These are phyloP conservation scores for Pythium coloratum DNA, from an alignment of 352 stramenopile genomes.

Conservation along the genomic window DNA sequence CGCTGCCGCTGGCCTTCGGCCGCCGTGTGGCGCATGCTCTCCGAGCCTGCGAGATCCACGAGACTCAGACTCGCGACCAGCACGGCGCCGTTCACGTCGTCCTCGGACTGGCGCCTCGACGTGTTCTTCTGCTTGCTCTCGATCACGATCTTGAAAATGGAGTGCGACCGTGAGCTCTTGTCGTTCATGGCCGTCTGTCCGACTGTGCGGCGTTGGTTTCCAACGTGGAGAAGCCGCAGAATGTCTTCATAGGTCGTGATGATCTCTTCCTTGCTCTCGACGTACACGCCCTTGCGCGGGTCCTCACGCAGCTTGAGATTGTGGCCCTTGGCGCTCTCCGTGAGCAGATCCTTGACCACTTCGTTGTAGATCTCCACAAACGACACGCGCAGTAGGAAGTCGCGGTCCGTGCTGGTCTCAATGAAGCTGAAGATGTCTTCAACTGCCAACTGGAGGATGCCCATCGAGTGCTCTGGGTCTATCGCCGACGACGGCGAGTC, in stretches of 20 bases:
- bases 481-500: neutral
- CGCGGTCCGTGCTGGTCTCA: constrained; percentile 74
- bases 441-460: constrained; percentile 92
- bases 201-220: constrained; percentile 63
- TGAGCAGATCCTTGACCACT: constrained; percentile 95
- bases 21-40: constrained; percentile 95
- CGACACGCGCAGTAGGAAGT: constrained; percentile 96
- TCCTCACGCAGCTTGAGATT: constrained; percentile 92
- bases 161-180: constrained; percentile 75
- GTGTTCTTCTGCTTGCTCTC: constrained; percentile 72
- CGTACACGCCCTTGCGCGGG: constrained; percentile 94
- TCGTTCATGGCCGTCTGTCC: constrained; percentile 83
- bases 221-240: constrained; percentile 56
- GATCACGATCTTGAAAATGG: constrained; percentile 81
- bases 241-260: constrained; percentile 84
- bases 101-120: constrained; percentile 53
- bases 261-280: constrained; percentile 94
- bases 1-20: constrained; percentile 94
- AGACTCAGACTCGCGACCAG: constrained; percentile 95
- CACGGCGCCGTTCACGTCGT: constrained; percentile 79
- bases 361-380: constrained; percentile 99
- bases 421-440: constrained; percentile 94
- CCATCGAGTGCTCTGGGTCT: constrained; percentile 22
- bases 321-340: constrained; percentile 37
- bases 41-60: constrained; percentile 97